A percentile compares a stretch with the other conserved stretches of the same genome.
Evolutionary conservation across 495 filamentous ascomycete species (phyloP).

Genomic region (Penicillium steckii): DNA sequence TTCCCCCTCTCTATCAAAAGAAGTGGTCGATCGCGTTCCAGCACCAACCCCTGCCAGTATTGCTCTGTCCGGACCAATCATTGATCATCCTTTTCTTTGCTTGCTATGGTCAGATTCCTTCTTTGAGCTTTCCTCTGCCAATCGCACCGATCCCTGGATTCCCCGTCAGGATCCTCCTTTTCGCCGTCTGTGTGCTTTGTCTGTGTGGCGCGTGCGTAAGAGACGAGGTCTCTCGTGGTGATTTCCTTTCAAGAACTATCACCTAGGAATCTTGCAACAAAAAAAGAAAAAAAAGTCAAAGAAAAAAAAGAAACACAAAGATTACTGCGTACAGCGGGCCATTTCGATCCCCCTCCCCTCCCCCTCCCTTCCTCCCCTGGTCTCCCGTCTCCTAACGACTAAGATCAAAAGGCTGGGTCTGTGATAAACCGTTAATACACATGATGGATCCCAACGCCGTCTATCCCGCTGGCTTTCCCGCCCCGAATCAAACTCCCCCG

Average conservation of each 20-base stretch:
- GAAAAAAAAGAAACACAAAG: constrained; percentile 4
- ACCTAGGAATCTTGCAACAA: neutral
- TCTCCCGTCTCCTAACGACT: constrained; percentile 7
- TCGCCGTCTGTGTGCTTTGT: constrained; percentile 8
- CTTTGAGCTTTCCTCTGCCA: constrained; percentile 1
- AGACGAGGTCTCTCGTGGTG: constrained; percentile 8
- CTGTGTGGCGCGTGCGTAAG: constrained; percentile 26
- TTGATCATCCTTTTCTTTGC: neutral
- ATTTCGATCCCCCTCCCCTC: constrained; percentile 4
- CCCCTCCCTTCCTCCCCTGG: neutral
- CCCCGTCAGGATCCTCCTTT: constrained; percentile 8
- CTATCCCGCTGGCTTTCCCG: constrained; percentile 42
- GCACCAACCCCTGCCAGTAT: constrained; percentile 15
- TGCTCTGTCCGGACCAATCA: constrained; percentile 24
- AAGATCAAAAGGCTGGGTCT: constrained; percentile 5
- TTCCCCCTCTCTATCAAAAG: constrained; percentile 15
- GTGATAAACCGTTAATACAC: constrained; percentile 23
- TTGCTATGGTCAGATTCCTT: constrained; percentile 13
- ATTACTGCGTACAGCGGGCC: constrained; percentile 13
- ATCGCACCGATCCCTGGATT: constrained; percentile 28
- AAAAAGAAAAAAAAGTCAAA: neutral
- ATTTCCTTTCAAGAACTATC: neutral
- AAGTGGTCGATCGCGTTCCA: constrained; percentile 21
- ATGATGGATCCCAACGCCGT: constrained; percentile 48
- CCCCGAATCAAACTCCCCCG: constrained; percentile 37